Evolutionary conservation across 345 rosid species (phyloP), one percentile per base, ranked within the genome.

Genomic region (Kernera saxatilis): DNA sequence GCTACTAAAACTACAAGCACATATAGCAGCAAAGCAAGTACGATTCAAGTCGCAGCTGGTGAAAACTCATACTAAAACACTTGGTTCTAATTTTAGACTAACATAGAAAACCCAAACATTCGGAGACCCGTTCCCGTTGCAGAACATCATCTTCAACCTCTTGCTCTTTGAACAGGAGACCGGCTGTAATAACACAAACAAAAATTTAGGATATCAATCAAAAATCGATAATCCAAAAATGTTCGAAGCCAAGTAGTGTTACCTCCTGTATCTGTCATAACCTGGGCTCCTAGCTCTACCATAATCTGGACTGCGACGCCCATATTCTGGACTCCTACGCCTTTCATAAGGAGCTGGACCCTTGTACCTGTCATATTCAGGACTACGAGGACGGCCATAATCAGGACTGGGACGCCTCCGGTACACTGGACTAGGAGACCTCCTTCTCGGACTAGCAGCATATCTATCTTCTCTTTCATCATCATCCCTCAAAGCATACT

Each of bases 401-500:
- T 92, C 94, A 76, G 94, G 92, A 75, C 91, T 92, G 3, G 89
- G 86, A 33, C 91, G 85, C 70, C 85, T 81, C 27, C 82, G 83
- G 62, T 77, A 84, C 25, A 56, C 80, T 25, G 96, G 92, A 64
- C 98, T 92, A 6, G 87, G 91, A 14, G 90, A 90, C 75, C 91
- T 84, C 69, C 93, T 86, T 78, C 85, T 84, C 8, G 91, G 93
- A 63, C 95, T 88, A 67, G 66, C 82, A 67, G 70, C 87, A 48
- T 67, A 62, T 65, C 81, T 80, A 57, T 80, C 93, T 43, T 78
- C 89, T 81, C 85, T 81, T 72, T 89, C 96, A 64, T 81, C 83
- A 65, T 87, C 96, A 77, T 89, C 93, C 77, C 83, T 84, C 73
- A 91, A 57, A 51, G 98, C 96, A 78, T 92, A 90, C 83, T 92